Conservation (phyloP, 2,329 filamentous ascomycete species). For the Neofusicoccum sp. region DNA sequence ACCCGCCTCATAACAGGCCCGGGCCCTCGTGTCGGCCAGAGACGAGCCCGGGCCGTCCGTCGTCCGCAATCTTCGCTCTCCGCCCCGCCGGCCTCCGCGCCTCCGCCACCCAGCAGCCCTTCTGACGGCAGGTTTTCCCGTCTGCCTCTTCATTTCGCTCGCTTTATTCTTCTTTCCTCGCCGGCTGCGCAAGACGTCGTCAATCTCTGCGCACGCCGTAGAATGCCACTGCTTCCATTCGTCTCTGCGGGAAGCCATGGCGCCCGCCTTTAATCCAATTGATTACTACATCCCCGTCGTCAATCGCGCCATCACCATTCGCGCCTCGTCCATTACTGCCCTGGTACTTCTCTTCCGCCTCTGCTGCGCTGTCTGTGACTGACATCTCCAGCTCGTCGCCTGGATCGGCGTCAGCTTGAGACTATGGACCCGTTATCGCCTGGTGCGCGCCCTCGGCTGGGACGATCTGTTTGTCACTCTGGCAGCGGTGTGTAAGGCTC, state of each 20-base stretch:
- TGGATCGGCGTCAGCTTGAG: slow-evolving; percentile 30
- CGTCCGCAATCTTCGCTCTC: background rate
- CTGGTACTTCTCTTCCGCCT: background rate
- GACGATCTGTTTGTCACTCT: slow-evolving; percentile 36
- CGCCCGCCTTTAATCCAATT: slow-evolving; percentile 1
- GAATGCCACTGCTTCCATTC: background rate
- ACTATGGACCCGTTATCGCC: slow-evolving; percentile 30
- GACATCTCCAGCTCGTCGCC: slow-evolving; percentile 25
- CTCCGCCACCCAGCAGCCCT: too few relatives aligned
- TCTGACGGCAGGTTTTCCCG: background rate
- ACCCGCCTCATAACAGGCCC: background rate
- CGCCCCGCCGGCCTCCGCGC: background rate
- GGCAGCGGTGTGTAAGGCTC: slow-evolving; percentile 23
- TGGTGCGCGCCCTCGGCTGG: slow-evolving; percentile 31
- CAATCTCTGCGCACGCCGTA: background rate
- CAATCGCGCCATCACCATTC: slow-evolving; percentile 6
- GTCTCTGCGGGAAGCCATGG: slow-evolving; percentile 17
- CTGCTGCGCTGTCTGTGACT: background rate
- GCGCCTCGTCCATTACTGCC: background rate
- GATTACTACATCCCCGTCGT: slow-evolving; percentile 14
- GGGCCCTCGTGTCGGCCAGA: background rate
- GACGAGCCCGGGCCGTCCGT: background rate
- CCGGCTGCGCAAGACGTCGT: background rate
- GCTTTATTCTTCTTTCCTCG: background rate
- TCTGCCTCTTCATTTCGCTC: background rate